Conservation (phyloP, 164 flowering plant genomes). For the Sextonia rubra region DNA sequence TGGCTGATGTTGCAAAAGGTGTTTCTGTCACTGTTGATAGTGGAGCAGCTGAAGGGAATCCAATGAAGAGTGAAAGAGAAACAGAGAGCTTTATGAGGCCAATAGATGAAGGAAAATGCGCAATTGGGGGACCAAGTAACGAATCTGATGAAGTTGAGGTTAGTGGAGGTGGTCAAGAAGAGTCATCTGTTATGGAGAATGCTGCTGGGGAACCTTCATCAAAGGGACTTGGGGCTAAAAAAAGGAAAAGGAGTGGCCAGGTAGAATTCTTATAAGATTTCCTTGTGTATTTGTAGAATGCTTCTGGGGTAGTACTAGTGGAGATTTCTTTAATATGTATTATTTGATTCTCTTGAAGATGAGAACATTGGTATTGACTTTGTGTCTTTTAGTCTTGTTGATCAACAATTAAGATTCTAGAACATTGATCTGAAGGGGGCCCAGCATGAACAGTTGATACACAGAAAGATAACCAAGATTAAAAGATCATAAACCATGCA, state of each 20-base stretch:
- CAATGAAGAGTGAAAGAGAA: slow-evolving; percentile 38
- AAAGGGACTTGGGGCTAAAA: slow-evolving; percentile 46
- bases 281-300: not conserved
- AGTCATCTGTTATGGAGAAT: slow-evolving; percentile 32
- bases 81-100: slow-evolving; percentile 30
- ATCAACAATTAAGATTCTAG: not conserved
- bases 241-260: slow-evolving; percentile 75
- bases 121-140: slow-evolving; percentile 38
- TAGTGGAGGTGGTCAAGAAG: slow-evolving; percentile 54
- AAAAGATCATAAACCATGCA: not conserved
- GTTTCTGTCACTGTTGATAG: slow-evolving; percentile 32
- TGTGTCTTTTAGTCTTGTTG: not conserved
- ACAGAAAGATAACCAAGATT: not conserved
- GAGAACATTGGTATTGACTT: not conserved
- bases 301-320: not conserved
- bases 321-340: not conserved
- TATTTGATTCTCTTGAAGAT: not conserved
- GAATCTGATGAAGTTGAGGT: slow-evolving; percentile 66
- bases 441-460: not conserved
- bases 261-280: slow-evolving; percentile 22
- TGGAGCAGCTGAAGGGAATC: slow-evolving; percentile 35
- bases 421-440: not conserved
- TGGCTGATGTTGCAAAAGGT: slow-evolving; percentile 34
- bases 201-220: slow-evolving; percentile 34
- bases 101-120: slow-evolving; percentile 47